Evolutionary conservation across 139 green algal species (phyloP), one percentile per base, ranked within the genome.

Genomic region (Yamagishiella unicocca): DNA sequence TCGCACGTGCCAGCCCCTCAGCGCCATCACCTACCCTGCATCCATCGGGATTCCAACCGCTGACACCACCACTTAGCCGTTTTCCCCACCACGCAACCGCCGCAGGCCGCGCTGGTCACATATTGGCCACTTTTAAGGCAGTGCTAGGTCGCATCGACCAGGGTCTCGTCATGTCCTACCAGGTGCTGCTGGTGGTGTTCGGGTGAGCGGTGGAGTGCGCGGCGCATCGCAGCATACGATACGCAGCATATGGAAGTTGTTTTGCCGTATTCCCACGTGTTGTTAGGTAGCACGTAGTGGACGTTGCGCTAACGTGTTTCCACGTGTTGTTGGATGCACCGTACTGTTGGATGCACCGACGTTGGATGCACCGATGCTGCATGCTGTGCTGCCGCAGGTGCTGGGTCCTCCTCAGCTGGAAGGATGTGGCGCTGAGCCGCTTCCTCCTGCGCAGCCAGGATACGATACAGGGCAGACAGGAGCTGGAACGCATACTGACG

Each of bases 371-470:
- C 50, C 50, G 50, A 58, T 58, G 50, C 50, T 12, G 17, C 50
- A 12, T 58, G 12, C 12, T 58, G 50, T 58, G 12, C 17, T 42
- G n/a, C 29, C 62, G 70, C 80, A 86, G 80, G 4, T 54, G n/a
- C 64, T 86, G 80, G 80, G 80, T 72, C 19, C 22, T 77, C 19
- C 43, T 86, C 42, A 68, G 55, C 43, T 86, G 80, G 80, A 86
- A 86, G 80, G 80, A 86, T 53, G 43, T 86, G 42, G 64, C 64
- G 43, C 24, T 86, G 4, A n/a, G 33, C 7, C 61, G 80, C 43
- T 86, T 78, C 64, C 80, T 77, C 31, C 3, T 53, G 31, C 43
- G 21, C 31, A 6, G 43, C 21, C 45, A 68, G 55, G 31, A 66
- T 2, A 85, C 78, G n/a, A 22, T 22, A 31, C 62, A 77, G 62